phyloP scores from a whole-genome alignment of 139 green algal species.

The Tetraselmis striata region DNA sequence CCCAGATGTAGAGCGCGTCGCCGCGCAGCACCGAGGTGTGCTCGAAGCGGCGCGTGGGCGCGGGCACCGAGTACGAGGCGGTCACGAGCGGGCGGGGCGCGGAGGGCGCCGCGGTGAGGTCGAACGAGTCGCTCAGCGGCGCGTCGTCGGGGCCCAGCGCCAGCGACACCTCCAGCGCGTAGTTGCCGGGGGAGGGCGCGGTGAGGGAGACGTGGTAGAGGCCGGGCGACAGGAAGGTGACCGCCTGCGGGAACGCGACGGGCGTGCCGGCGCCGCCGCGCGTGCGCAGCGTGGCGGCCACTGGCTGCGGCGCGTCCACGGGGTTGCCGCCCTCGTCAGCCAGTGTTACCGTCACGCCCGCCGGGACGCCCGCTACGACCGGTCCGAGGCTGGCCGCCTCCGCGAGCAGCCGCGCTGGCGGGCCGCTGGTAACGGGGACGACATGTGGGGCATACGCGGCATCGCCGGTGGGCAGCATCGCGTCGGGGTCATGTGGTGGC shows the following conservation, averaged over 20 bases:
- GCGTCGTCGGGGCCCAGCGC: background rate
- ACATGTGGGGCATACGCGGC: background rate
- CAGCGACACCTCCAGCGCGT: background rate
- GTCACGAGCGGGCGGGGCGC: background rate
- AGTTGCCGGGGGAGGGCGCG: background rate
- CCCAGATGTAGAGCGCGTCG: slow-evolving; percentile 12
- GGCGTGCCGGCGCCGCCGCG: too few species aligned
- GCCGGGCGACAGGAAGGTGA: background rate
- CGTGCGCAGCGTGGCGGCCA: background rate
- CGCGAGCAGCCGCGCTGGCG: background rate
- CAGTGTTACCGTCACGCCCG: background rate
- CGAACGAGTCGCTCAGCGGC: background rate
- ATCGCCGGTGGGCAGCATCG: background rate
- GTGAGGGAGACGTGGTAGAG: background rate
- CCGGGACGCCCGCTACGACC: background rate
- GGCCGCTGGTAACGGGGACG: background rate
- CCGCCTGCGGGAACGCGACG: background rate
- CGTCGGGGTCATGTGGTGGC: too few species aligned
- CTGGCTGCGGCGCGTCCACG: background rate
- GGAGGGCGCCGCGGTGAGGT: background rate
- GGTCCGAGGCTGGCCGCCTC: background rate
- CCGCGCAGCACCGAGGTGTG: slow-evolving; percentile 5
- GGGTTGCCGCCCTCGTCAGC: background rate
- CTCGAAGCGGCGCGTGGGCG: slow-evolving; percentile 15
- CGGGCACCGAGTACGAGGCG: background rate